These are phyloP conservation scores for Didymella exigua DNA, from an alignment of 2,329 filamentous ascomycete genomes.

Conservation along the genomic window DNA sequence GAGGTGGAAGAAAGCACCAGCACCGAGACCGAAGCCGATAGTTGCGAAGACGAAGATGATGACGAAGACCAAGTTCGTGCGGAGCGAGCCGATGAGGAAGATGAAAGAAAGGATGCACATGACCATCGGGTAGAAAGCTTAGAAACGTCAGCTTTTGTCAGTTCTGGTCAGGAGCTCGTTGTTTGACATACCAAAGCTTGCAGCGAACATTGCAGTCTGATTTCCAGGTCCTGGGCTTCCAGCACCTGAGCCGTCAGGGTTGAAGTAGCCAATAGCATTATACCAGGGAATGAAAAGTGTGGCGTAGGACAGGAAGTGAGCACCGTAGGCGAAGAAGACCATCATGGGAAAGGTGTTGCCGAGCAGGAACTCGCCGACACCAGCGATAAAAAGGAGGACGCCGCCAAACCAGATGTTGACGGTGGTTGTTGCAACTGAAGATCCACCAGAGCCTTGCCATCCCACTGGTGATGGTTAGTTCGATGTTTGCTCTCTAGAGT, in stretches of 20 bases:
- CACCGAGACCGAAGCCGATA: conserved; percentile 23
- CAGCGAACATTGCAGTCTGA: conserved; percentile 17
- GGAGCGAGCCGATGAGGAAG: conserved; percentile 23
- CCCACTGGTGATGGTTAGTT: conserved; percentile 16
- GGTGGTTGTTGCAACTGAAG: conserved; percentile 17
- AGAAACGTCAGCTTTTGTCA: neutral
- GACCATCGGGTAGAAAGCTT: conserved; percentile 22
- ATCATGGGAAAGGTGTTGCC: conserved; percentile 26
- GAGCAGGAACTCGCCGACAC: conserved; percentile 21
- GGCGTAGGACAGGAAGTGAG: conserved; percentile 21
- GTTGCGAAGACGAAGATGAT: conserved; percentile 23
- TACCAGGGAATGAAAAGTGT: conserved; percentile 23
- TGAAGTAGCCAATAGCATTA: conserved; percentile 23
- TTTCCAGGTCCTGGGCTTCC: conserved; percentile 20
- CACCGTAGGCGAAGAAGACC: conserved; percentile 25
- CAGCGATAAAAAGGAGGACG: conserved; percentile 20
- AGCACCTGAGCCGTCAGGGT: conserved; percentile 21
- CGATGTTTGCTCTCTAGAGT: neutral
- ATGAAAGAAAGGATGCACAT: conserved; percentile 25
- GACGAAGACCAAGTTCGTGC: conserved; percentile 24
- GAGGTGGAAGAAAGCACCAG: conserved; percentile 24
- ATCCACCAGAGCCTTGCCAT: conserved; percentile 22
- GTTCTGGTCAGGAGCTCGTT: neutral
- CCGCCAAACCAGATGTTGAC: conserved; percentile 23
- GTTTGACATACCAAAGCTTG: conserved; percentile 18